A percentile compares a stretch with the other conserved stretches of the same genome.
Conservation (phyloP, 2,329 filamentous ascomycete species). For the Blastomyces gilchristii region DNA sequence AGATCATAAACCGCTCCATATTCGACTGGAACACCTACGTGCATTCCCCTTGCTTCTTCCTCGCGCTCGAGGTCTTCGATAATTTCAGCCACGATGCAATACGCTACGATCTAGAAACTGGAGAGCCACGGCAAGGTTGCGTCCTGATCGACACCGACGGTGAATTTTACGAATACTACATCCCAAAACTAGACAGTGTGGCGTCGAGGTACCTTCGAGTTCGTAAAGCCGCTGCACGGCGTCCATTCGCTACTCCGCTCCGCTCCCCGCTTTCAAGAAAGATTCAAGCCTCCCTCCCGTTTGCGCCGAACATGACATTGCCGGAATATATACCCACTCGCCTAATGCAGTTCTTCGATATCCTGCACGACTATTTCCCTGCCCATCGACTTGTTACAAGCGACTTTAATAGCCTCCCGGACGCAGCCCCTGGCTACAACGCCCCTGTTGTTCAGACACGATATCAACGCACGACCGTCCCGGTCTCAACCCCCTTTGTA, state of each 20-base stretch:
- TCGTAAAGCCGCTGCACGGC: conserved; percentile 58
- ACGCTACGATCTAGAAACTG: conserved; percentile 75
- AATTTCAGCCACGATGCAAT: conserved; percentile 95
- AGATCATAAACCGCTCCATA: conserved; percentile 89
- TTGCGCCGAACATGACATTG: conserved; percentile 62
- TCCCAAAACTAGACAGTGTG: conserved; percentile 66
- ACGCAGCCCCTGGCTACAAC: conserved; percentile 74
- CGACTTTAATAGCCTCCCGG: conserved; percentile 80
- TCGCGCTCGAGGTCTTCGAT: conserved; percentile 96
- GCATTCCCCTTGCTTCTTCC: conserved; percentile 91
- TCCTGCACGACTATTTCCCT: conserved; percentile 79
- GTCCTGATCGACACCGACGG: conserved; percentile 76
- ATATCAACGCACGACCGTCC: conserved; percentile 75
- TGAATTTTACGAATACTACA: conserved; percentile 94
- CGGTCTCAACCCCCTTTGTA: conserved; percentile 82
- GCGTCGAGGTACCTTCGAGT: conserved; percentile 73
- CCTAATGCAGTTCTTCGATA: conserved; percentile 93
- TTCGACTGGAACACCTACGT: conserved; percentile 88
- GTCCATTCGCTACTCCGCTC: conserved; percentile 35
- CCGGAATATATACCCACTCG: conserved; percentile 93
- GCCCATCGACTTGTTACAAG: conserved; percentile 78
- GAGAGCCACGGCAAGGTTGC: conserved; percentile 73
- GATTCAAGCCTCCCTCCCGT: conserved; percentile 55
- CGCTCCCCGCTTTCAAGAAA: conserved; percentile 47
- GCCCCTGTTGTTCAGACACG: conserved; percentile 93